A percentile compares a stretch with the other conserved stretches of the same genome.
These are phyloP conservation scores for Pseudopyrenochaeta lycopersici DNA, from an alignment of 2,329 filamentous ascomycete genomes.

Conservation along the genomic window DNA sequence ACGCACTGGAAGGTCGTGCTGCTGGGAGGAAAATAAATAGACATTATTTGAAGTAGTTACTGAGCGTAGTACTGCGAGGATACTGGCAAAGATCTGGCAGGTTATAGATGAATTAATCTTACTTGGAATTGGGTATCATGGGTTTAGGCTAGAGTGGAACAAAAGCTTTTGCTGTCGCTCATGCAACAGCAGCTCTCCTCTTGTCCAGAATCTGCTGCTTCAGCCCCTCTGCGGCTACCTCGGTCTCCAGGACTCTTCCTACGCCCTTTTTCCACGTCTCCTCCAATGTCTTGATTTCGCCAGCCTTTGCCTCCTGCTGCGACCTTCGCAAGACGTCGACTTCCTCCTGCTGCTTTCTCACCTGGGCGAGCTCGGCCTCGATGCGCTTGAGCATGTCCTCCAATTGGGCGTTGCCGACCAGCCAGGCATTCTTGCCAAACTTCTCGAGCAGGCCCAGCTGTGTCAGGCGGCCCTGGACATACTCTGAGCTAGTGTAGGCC, in stretches of 20 bases:
- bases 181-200: constrained; percentile 45
- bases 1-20: no score
- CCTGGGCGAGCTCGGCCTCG: constrained; percentile 77
- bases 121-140: constrained; percentile 4
- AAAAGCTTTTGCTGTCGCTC: constrained; percentile 2
- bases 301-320: constrained; percentile 74
- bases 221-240: constrained; percentile 81
- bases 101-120: background rate
- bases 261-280: constrained; percentile 82
- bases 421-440: constrained; percentile 90
- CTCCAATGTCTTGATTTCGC: constrained; percentile 77
- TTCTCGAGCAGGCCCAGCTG: constrained; percentile 79
- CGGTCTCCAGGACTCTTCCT: constrained; percentile 82
- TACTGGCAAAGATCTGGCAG: no score
- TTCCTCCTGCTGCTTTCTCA: constrained; percentile 74
- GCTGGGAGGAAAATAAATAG: no score
- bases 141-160: background rate
- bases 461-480: constrained; percentile 64
- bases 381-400: constrained; percentile 75
- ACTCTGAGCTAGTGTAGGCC: constrained; percentile 67
- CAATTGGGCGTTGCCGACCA: constrained; percentile 81
- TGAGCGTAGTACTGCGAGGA: no score
- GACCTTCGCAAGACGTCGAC: constrained; percentile 75
- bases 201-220: constrained; percentile 49
- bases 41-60: no score